These are phyloP conservation scores for Suillus luteus DNA, from an alignment of 768 basidiomycete species.

Conservation along the genomic window DNA sequence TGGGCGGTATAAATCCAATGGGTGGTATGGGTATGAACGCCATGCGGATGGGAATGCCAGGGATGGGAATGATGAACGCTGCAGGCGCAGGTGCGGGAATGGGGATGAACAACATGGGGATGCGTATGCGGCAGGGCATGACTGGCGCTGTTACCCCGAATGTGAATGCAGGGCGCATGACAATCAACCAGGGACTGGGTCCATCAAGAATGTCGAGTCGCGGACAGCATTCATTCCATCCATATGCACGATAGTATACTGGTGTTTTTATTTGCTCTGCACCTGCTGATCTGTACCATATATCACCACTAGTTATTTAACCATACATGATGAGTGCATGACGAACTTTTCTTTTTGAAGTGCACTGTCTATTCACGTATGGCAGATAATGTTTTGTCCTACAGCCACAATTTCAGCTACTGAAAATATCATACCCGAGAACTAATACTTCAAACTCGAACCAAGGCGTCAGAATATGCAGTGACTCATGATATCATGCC, in stretches of 20 bases:
- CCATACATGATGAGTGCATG: neutral
- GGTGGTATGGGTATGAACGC: conserved; percentile 18
- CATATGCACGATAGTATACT: conserved; percentile 55
- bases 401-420: neutral
- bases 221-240: conserved; percentile 64
- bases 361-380: neutral
- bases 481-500: neutral
- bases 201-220: conserved; percentile 50
- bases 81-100: conserved; percentile 27
- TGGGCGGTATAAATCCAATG: conserved; percentile 27
- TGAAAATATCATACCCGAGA: neutral
- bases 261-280: conserved; percentile 7
- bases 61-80: conserved; percentile 40
- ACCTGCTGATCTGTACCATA: conserved; percentile 31
- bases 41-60: conserved; percentile 29
- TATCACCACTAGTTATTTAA: conserved; percentile 29
- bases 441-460: too few relatives aligned
- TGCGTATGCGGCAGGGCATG: conserved; percentile 39
- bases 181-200: conserved; percentile 45
- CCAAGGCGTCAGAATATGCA: neutral
- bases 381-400: neutral
- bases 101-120: conserved; percentile 42
- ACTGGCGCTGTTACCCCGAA: conserved; percentile 30
- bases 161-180: conserved; percentile 40
- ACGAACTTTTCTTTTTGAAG: neutral